Percentiles rank a stretch among this genome's conserved stretches.
Conservation (phyloP, 2,329 filamentous ascomycete species). For the Pseudocercospora macadamiae region DNA sequence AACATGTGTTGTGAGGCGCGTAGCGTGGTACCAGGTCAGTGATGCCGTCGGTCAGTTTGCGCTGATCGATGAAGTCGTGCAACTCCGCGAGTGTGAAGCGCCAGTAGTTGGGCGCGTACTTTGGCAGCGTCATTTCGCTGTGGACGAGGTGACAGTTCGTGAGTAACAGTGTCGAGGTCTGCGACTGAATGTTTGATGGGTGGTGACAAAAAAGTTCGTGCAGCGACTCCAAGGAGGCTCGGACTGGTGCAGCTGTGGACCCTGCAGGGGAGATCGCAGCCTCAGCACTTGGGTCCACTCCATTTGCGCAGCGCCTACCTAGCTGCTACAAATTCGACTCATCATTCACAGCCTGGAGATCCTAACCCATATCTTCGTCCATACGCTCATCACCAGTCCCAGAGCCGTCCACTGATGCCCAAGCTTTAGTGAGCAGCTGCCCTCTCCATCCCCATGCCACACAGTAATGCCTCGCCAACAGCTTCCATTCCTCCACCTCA, state of each 20-base stretch:
- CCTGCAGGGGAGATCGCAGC: too few relatives aligned
- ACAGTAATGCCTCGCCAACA: constrained; percentile 86
- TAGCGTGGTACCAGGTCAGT: neutral
- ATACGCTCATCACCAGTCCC: constrained; percentile 21
- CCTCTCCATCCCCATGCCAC: constrained; percentile 83
- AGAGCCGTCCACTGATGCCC: constrained; percentile 28
- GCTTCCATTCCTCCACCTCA: constrained; percentile 90
- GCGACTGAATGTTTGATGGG: too few relatives aligned
- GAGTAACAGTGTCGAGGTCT: too few relatives aligned
- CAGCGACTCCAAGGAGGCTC: too few relatives aligned
- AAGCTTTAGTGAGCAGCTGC: constrained; percentile 28
- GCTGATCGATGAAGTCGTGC: neutral
- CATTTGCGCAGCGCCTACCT: too few relatives aligned
- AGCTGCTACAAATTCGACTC: too few relatives aligned
- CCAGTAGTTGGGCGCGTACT: neutral
- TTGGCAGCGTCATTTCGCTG: neutral
- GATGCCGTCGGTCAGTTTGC: neutral
- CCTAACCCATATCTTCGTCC: constrained; percentile 24
- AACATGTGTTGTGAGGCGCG: neutral
- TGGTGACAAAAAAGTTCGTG: too few relatives aligned
- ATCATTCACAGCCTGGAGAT: too few relatives aligned
- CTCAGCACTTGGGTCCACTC: too few relatives aligned
- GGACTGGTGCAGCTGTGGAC: too few relatives aligned
- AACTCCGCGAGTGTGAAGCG: neutral
- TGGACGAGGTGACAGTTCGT: too few relatives aligned